Evolutionary conservation across 208 protist genomes (phyloP).

Genomic region (Wallacemonas sp.): DNA sequence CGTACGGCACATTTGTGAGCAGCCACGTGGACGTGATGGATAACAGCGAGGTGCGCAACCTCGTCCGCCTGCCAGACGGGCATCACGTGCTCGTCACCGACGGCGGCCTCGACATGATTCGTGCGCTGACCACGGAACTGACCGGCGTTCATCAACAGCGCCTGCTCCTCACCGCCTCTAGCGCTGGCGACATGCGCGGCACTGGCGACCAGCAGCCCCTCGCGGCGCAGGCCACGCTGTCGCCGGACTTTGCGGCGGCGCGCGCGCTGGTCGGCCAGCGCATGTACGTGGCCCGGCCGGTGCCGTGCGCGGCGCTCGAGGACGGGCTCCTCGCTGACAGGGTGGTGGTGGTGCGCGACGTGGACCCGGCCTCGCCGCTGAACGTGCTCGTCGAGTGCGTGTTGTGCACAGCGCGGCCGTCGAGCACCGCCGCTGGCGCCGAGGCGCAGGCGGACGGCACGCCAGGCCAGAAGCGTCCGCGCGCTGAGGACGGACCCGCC

Average conservation of each 20-base stretch:
- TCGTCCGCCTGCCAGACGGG: conserved; percentile 78
- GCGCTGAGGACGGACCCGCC: conserved; percentile 8
- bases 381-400: conserved; percentile 62
- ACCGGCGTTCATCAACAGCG: conserved; percentile 17
- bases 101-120: conserved; percentile 79
- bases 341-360: conserved; percentile 54
- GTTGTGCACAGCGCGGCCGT: conserved; percentile 14
- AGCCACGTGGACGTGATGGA: conserved; percentile 89
- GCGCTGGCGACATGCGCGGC: not conserved
- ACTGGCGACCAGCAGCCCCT: too few species aligned
- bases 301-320: conserved; percentile 41
- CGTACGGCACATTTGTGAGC: conserved; percentile 83
- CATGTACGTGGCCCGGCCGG: conserved; percentile 67
- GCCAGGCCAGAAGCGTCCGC: not conserved
- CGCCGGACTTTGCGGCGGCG: conserved; percentile 44
- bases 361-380: conserved; percentile 54
- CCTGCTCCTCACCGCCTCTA: conserved; percentile 16
- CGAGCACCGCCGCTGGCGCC: not conserved
- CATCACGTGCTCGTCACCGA: conserved; percentile 85
- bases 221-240: not conserved
- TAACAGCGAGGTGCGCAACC: conserved; percentile 78
- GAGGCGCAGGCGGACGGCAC: not conserved
- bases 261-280: conserved; percentile 48
- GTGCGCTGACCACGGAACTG: conserved; percentile 56
- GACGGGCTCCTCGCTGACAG: conserved; percentile 53